Evolutionary conservation across 2,329 filamentous ascomycete genomes (phyloP), one percentile per base, ranked within the genome.

Genomic region (Aspergillus niger): DNA sequence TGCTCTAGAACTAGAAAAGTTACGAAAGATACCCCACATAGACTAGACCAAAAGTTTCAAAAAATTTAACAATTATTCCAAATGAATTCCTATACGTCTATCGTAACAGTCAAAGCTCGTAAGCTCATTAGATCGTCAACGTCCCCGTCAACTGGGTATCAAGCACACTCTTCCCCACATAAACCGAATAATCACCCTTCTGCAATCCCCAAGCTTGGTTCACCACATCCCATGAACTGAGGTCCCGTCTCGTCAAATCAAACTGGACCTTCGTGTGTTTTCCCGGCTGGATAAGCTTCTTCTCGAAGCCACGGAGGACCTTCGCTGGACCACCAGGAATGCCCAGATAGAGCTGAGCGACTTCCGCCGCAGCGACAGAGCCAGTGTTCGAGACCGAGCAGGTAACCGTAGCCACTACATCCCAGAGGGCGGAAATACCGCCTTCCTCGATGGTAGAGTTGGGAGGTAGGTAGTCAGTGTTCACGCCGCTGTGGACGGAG

Each of bases 271-370:
- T 74, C 28, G 66, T 68, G 15, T 70, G 76, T 67, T 79, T 70
- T 0, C 80, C 80, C 0, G 77, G 66, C 11, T 69, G 64, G 1
- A 86, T 69, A 1, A 66, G 63, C 2, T 82, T 67, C 70, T 85
- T 86, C 6, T 82, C 78, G 61, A 86, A 86, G 53, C 75, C 83
- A 65, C 83, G 75, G 5, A 85, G 75, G 66, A 82, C 79, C 61
- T 68, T 62, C 5, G 50, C 43, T 7, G 59, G 15, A 24, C 61
- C 6, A 24, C 67, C 70, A 74, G 76, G 81, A 69, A 82, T 77
- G 1, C 68, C 69, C 17, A 87, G 70, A 67, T 87, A 87, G 3
- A 88, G 74, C 72, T 88, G 85, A 4, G 82, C 76, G 1, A 87
- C 82, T 10, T 82, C 78, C 1, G 80, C 77, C 10, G 83, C 85